Evolutionary conservation across 257 asterid species (phyloP), one percentile per base, ranked within the genome.

Genomic region (Coffea eugenioides): DNA sequence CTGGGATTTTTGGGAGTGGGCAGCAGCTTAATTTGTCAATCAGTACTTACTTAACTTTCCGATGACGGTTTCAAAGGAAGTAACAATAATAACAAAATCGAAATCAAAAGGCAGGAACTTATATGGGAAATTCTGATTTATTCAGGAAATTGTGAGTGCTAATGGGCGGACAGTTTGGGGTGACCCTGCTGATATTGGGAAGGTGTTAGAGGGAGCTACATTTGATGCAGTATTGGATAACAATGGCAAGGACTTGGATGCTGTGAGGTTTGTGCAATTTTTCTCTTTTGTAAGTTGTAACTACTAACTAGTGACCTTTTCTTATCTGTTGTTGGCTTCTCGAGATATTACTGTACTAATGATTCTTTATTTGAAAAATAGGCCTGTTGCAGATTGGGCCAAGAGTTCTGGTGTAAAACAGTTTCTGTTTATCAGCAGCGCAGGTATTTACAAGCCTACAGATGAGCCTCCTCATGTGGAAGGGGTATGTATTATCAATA

Each of bases 331-430:
- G 56, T 23, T 65, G 48, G 25, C 59, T 69, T 51, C n/a, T 48
- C 10, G 11, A 18, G 43, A 41, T 12, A 57, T 51, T 77, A 27
- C 10, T 41, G 41, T 46, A 46, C 11, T 6, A 46, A 46, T 82
- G 13, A 76, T 80, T 69, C 25, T 69, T 18, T 52, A n/a, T 83
- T 31, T 31, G 34, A 31, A 31, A 31, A 62, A 72, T 84, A 95
- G 97, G 88, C 98, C 99, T 27, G 98, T 95, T 76, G 97, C 87
- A 74, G 97, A 95, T 85, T 95, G 98, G 99, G 98, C 95, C 7
- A 93, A 93, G 91, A 91, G 91, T 80, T 64, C 80, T 64, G 97
- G 97, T 3, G 92, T 74, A 43, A 88, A 92, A 88, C 99, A 95
- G 46, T 92, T 95, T 83, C 77, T 95, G 80, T 95, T 91, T 85